A percentile compares a stretch with the other conserved stretches of the same genome.
Conservation (phyloP, 805 yeast species). For the Metschnikowia anglica region DNA sequence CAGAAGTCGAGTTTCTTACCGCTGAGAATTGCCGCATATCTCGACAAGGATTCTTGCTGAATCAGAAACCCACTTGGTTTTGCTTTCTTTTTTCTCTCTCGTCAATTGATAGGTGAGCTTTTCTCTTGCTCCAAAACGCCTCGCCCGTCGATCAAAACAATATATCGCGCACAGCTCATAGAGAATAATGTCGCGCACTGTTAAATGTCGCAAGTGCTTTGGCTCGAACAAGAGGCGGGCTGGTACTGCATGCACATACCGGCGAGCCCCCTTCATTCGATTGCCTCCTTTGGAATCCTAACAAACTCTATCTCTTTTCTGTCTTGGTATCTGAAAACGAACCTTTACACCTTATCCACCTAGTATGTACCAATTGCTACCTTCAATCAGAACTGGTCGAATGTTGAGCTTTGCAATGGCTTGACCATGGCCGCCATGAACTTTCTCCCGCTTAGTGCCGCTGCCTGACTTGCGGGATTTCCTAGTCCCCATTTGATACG, state of each 20-base stretch:
- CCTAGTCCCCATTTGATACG: neutral
- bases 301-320: conserved; percentile 7
- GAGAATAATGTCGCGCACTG: neutral
- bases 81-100: too few relatives aligned
- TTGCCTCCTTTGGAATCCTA: conserved; percentile 8
- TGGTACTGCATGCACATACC: conserved; percentile 6
- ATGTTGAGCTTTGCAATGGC: neutral
- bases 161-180: conserved; percentile 1
- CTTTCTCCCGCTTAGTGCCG: neutral
- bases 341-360: conserved; percentile 12
- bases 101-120: neutral
- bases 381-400: neutral
- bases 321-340: conserved; percentile 15
- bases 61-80: too few relatives aligned
- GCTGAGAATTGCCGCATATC: too few relatives aligned
- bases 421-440: neutral
- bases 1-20: too few relatives aligned
- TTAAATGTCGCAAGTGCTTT: conserved; percentile 2
- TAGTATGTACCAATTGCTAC: conserved; percentile 9
- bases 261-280: conserved; percentile 16
- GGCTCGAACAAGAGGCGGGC: conserved; percentile 9
- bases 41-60: too few relatives aligned
- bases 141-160: neutral
- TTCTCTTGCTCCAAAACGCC: neutral
- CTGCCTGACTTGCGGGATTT: neutral